Percentiles rank a stretch among this genome's conserved stretches.
phyloP scores from a whole-genome alignment of 202 grass and related monocot species.

The Tripidium arundinaceum region DNA sequence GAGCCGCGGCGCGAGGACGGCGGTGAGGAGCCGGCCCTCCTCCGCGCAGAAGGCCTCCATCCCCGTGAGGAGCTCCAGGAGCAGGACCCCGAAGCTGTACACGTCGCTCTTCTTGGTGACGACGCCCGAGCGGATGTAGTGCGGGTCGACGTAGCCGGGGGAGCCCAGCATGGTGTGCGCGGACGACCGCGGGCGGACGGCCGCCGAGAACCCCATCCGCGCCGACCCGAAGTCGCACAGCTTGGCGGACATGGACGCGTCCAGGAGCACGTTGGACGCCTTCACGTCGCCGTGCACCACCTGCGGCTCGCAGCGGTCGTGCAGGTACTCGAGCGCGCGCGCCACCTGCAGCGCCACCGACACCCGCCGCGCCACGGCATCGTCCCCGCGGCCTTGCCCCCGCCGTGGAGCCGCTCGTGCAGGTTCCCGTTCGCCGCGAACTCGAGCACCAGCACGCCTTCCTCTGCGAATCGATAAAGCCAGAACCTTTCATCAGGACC shows the following conservation, averaged over 20 bases:
- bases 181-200: conserved; percentile 48
- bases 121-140: conserved; percentile 80
- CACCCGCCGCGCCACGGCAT: conserved; percentile 57
- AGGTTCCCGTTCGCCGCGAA: conserved; percentile 84
- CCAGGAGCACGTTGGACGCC: conserved; percentile 86
- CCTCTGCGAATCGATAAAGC: conserved; percentile 38
- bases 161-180: conserved; percentile 69
- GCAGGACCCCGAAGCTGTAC: conserved; percentile 92
- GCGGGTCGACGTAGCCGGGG: conserved; percentile 84
- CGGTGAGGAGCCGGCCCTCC: conserved; percentile 59
- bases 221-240: conserved; percentile 96
- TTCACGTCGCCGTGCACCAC: conserved; percentile 96
- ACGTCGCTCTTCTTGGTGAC: conserved; percentile 95
- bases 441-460: conserved; percentile 75
- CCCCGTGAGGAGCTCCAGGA: conserved; percentile 72
- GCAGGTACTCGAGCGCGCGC: conserved; percentile 80
- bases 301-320: conserved; percentile 79
- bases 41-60: conserved; percentile 70
- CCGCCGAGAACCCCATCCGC: conserved; percentile 75
- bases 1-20: conserved; percentile 47
- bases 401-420: conserved; percentile 72
- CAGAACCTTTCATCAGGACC: neutral
- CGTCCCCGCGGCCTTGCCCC: conserved; percentile 12
- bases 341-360: conserved; percentile 66
- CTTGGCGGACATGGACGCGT: conserved; percentile 57